Conservation (phyloP, 2,329 filamentous ascomycete genomes). For the Parafenestella ontariensis region DNA sequence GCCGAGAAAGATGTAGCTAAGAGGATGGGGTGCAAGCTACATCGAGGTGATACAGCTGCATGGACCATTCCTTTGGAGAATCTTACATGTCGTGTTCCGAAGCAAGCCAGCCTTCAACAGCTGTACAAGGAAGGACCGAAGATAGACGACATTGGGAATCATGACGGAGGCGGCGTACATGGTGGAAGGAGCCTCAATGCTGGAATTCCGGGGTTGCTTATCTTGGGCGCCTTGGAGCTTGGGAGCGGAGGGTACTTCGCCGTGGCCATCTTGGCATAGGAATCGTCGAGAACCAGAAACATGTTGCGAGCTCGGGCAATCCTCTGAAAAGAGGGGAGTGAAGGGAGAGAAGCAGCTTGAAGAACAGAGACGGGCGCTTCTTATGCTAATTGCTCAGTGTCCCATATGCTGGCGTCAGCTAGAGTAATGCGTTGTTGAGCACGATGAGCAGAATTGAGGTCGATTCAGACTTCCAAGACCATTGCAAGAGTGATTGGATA, state of each 20-base stretch:
- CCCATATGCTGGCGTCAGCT: background rate
- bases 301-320: background rate
- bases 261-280: slow-evolving; percentile 13
- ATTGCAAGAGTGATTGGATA: slow-evolving; percentile 2
- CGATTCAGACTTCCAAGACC: slow-evolving; percentile 9
- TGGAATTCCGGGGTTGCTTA: slow-evolving; percentile 4
- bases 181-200: background rate
- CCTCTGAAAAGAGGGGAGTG: background rate
- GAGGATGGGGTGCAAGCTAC: background rate
- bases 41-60: background rate
- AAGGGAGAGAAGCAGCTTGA: background rate
- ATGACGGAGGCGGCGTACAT: slow-evolving; percentile 1
- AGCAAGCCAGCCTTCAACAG: background rate
- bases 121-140: background rate
- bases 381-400: background rate
- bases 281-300: background rate
- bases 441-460: slow-evolving; percentile 29
- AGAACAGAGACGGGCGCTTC: background rate
- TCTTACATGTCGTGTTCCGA: background rate
- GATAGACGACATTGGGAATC: background rate
- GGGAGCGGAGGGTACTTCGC: slow-evolving; percentile 4
- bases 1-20: background rate
- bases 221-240: slow-evolving; percentile 1
- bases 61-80: background rate
- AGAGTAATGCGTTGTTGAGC: background rate